Evolutionary conservation across 225 moss, liverwort and hornwort species (phyloP).

Genomic region (Bryoerythrophyllum caledonicum): DNA sequence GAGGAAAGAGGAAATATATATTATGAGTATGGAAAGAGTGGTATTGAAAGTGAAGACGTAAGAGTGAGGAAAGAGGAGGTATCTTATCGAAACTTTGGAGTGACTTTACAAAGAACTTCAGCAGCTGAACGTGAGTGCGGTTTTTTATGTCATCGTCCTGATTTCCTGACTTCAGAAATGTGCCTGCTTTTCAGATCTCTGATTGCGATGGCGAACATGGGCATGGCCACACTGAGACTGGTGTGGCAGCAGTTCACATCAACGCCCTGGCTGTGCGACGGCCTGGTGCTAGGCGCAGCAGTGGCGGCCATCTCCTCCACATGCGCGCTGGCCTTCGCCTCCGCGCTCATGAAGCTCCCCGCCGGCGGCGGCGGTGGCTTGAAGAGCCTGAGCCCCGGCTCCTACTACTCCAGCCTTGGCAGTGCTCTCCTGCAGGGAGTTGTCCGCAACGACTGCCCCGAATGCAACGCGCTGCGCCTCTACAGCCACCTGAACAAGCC

Average conservation of each 20-base stretch:
- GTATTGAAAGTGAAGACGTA: too few species aligned
- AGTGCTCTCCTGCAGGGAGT: slow-evolving; percentile 15
- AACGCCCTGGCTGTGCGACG: slow-evolving; percentile 61
- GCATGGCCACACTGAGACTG: slow-evolving; percentile 35
- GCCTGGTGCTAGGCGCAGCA: slow-evolving; percentile 48
- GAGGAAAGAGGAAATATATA: too few species aligned
- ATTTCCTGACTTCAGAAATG: too few species aligned
- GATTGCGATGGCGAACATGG: slow-evolving; percentile 32
- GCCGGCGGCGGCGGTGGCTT: too few species aligned
- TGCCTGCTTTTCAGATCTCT: too few species aligned
- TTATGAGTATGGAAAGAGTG: too few species aligned
- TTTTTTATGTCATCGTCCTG: too few species aligned
- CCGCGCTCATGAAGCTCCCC: slow-evolving; percentile 51
- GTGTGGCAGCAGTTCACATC: slow-evolving; percentile 46
- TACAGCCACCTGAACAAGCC: slow-evolving; percentile 27
- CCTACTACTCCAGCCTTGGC: not conserved
- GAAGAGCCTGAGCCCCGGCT: not conserved
- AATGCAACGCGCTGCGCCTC: slow-evolving; percentile 52
- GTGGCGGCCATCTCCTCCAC: slow-evolving; percentile 64
- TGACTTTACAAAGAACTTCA: too few species aligned
- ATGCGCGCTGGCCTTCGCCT: slow-evolving; percentile 63
- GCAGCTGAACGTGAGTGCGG: too few species aligned
- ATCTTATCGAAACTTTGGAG: too few species aligned
- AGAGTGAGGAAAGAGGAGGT: too few species aligned
- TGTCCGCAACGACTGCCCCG: slow-evolving; percentile 36